Evolutionary conservation across 2,329 filamentous ascomycete species (phyloP).

Genomic region (Orbilia blumenaviensis): DNA sequence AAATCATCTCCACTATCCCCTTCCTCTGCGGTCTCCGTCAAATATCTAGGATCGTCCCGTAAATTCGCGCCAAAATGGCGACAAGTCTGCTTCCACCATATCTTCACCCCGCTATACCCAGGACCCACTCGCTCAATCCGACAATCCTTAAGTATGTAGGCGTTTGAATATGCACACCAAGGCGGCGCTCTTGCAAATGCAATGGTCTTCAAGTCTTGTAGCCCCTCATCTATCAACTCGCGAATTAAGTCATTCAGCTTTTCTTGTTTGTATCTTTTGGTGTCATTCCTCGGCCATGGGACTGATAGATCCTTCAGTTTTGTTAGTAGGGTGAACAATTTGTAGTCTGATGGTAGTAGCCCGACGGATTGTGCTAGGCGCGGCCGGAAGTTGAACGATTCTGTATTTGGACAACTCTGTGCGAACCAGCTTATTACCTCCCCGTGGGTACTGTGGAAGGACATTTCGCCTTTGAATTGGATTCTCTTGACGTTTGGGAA

Average conservation of each 20-base stretch:
- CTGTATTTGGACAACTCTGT: neutral
- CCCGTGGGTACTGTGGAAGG: neutral
- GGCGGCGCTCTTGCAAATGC: neutral
- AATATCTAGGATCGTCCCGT: neutral
- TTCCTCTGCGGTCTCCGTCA: neutral
- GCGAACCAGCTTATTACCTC: neutral
- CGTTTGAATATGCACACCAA: neutral
- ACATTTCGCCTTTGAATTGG: neutral
- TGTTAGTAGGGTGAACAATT: neutral
- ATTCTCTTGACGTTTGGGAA: neutral
- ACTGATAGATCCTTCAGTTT: neutral
- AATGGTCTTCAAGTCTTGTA: neutral
- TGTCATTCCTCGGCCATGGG: neutral
- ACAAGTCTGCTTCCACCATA: neutral
- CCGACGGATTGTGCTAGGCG: fast-evolving
- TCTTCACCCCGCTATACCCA: neutral
- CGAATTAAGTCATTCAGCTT: neutral
- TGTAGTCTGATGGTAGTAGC: neutral
- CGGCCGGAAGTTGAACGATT: neutral
- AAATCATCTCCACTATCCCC: neutral
- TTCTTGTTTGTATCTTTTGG: neutral
- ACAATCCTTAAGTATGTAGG: neutral
- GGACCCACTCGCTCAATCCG: neutral
- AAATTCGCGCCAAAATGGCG: neutral
- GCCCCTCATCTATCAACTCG: neutral